phyloP scores from a whole-genome alignment of 2,329 filamentous ascomycete species.

The Teratosphaeria pseudoeucalypti region DNA sequence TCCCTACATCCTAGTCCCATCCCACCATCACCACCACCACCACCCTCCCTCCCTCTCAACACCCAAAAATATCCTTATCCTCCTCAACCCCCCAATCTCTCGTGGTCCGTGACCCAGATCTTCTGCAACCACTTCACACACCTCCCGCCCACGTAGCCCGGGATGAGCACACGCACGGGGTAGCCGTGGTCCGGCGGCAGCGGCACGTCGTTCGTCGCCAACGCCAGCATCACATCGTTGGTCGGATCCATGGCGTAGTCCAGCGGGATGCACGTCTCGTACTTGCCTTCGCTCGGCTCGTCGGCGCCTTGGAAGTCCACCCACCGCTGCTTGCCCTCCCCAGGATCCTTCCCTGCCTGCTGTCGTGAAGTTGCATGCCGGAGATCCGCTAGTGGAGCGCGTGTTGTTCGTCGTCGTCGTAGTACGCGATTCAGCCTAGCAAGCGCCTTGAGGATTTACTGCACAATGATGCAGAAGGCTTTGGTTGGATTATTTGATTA shows the following conservation, averaged over 20 bases:
- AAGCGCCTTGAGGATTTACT: neutral
- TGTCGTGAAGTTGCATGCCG: neutral
- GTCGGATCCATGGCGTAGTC: slow-evolving; percentile 36
- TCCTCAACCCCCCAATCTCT: no score
- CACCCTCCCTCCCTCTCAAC: no score
- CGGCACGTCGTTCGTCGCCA: slow-evolving; percentile 35
- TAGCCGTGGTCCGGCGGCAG: slow-evolving; percentile 35
- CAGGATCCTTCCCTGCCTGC: neutral
- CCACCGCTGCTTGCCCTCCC: slow-evolving; percentile 23
- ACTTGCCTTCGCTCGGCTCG: slow-evolving; percentile 37
- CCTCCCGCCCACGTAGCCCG: slow-evolving; percentile 33
- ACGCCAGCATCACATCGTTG: slow-evolving; percentile 44
- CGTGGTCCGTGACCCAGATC: slow-evolving; percentile 30
- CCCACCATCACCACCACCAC: no score
- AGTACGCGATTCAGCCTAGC: no score
- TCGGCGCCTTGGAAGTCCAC: slow-evolving; percentile 44
- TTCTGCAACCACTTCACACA: slow-evolving; percentile 34
- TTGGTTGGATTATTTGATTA: neutral
- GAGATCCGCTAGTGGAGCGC: neutral
- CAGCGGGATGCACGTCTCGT: slow-evolving; percentile 39
- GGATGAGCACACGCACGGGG: slow-evolving; percentile 32
- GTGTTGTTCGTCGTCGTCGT: neutral
- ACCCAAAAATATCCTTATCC: no score
- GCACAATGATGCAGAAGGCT: neutral
- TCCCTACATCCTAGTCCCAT: no score